Base-by-base conservation (phyloP, 495 filamentous ascomycete species). In the Baudoinia panamericana region DNA sequence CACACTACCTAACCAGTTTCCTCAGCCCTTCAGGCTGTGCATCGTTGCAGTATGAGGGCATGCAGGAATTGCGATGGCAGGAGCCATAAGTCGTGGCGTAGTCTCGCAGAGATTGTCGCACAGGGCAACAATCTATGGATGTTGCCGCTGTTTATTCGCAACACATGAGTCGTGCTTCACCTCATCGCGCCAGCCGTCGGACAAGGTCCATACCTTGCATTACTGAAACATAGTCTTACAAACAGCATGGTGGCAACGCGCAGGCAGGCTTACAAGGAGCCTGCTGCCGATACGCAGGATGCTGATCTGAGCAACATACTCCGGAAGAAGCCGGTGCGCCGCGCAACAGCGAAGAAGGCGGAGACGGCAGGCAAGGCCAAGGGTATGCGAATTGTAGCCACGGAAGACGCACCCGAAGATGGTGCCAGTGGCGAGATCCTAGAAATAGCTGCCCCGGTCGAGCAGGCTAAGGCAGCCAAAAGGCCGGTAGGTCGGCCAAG, bases 161-260 rank as follows among this genome's bases (percentile, higher is more conserved):
- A n/a, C n/a, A n/a, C n/a, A n/a, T n/a, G n/a, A n/a, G n/a, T n/a
- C n/a, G n/a, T n/a, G n/a, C n/a, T n/a, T n/a, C n/a, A n/a, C n/a
- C n/a, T n/a, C n/a, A n/a, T n/a, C n/a, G n/a, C n/a, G n/a, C n/a
- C n/a, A n/a, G n/a, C n/a, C n/a, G n/a, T n/a, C n/a, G n/a, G n/a
- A n/a, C n/a, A n/a, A n/a, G n/a, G n/a, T n/a, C n/a, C n/a, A n/a
- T n/a, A n/a, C n/a, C n/a, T n/a, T n/a, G n/a, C n/a, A n/a, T n/a
- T n/a, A n/a, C n/a, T n/a, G n/a, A n/a, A n/a, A n/a, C n/a, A n/a
- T n/a, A n/a, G n/a, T n/a, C n/a, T n/a, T n/a, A n/a, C n/a, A n/a
- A 30, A 4, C n/a, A 38, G 19, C 12, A 52, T 52, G 48, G 48
- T 52, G 8, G 31, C 43, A n/a, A 52, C 48, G 11, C 13, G 48